Evolutionary conservation across 345 rosid species (phyloP), one percentile per base, ranked within the genome.

Genomic region (Diplotaxis tenuifolia): DNA sequence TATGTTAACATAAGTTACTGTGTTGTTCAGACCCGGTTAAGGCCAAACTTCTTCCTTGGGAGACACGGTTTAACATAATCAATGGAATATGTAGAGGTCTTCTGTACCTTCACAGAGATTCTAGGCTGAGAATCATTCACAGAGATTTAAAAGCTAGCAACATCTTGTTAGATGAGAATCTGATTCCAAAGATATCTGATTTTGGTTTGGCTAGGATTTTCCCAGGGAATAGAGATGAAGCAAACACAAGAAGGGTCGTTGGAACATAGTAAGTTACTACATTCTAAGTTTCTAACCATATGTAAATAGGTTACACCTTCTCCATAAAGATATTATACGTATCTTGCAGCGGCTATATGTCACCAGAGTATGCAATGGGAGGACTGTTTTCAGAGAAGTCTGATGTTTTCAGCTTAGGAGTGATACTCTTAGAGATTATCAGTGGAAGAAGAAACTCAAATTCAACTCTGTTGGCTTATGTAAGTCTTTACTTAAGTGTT

Each of bases 121-220:
- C 66, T 32, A 62, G 66, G 49, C 66, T 62, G 49, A 62, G 49
- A 34, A 62, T 62, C 49, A 62, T 62, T 0, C 58, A 53, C 58
- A 53, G 58, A 53, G 58, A 53, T 53, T 8, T 53, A 21, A 53
- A 53, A 53, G 66, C 49, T 18, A 62, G 66, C 50, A 62, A 62
- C 49, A 62, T 62, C n/a, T 18, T 60, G 65, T 80, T 86, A 52
- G 90, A 86, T 59, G 79, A 86, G 71, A 74, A 78, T 56, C 50
- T 83, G 45, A 78, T 81, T 38, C 85, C 88, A 1, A 86, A 76
- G 32, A 84, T 86, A 61, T 84, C 78, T 14, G 86, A 81, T 67
- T 86, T 86, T n/a, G 88, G 83, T 47, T 65, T 76, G 75, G 90
- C 88, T 0, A 78, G 75, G 68, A 81, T 84, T 42, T 84, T 83